A percentile compares a stretch with the other conserved stretches of the same genome.
phyloP scores from a whole-genome alignment of 768 basidiomycete species.

The Phylloporus sp. region DNA sequence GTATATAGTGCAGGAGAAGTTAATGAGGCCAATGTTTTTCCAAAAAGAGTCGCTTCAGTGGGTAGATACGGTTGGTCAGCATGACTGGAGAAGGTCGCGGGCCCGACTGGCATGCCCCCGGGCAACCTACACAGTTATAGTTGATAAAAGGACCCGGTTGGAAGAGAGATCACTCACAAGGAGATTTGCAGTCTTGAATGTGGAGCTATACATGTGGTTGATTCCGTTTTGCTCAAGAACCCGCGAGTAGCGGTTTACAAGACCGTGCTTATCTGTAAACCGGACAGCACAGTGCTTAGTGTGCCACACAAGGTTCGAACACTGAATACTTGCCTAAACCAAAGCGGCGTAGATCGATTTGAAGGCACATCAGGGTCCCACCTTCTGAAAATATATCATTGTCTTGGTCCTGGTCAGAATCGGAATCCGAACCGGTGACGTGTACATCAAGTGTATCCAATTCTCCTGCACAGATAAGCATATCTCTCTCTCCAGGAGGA shows the following conservation, averaged over 20 bases:
- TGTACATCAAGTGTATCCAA: constrained; percentile 54
- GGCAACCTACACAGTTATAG: constrained; percentile 40
- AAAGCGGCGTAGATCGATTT: constrained; percentile 70
- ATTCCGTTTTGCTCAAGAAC: constrained; percentile 70
- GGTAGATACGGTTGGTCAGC: constrained; percentile 34
- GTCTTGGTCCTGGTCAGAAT: constrained; percentile 38
- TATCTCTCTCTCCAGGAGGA: constrained; percentile 64
- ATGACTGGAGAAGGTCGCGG: constrained; percentile 53
- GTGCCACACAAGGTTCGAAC: background rate
- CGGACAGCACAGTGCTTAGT: constrained; percentile 2
- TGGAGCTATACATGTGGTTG: constrained; percentile 82
- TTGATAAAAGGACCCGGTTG: background rate
- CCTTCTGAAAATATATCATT: constrained; percentile 31
- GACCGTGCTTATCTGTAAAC: constrained; percentile 64
- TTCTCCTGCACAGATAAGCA: constrained; percentile 71
- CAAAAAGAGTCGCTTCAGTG: background rate
- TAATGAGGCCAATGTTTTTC: constrained; percentile 6
- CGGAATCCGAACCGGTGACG: constrained; percentile 27
- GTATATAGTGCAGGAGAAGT: constrained; percentile 18
- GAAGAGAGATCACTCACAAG: constrained; percentile 41
- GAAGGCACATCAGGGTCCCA: constrained; percentile 59
- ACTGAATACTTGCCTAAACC: constrained; percentile 52
- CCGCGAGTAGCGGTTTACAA: constrained; percentile 73
- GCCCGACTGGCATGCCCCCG: constrained; percentile 56
- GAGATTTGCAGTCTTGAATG: constrained; percentile 79